Evolutionary conservation across 2,329 filamentous ascomycete species (phyloP).

Genomic region (Talaromyces pinophilus): DNA sequence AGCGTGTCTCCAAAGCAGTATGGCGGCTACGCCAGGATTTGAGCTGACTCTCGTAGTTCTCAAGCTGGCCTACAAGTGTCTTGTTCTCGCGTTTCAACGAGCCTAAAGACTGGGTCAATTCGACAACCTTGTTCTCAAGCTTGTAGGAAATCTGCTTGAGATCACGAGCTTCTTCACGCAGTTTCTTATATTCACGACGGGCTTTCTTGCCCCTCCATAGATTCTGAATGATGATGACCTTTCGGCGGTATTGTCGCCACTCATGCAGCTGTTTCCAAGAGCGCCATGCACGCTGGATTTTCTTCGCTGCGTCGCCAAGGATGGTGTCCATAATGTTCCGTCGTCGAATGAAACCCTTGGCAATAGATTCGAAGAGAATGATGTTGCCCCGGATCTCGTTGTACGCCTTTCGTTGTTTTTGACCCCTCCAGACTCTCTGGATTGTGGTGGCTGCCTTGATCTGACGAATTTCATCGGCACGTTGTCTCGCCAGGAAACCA

Average conservation of each 20-base stretch:
- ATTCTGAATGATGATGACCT: constrained; percentile 86
- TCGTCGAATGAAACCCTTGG: constrained; percentile 88
- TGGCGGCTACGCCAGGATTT: constrained; percentile 94
- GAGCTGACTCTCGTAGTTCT: constrained; percentile 94
- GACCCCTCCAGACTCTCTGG: constrained; percentile 90
- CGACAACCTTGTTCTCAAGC: constrained; percentile 98
- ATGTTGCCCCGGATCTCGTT: constrained; percentile 76
- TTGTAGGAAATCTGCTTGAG: constrained; percentile 99
- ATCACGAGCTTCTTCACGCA: constrained; percentile 94
- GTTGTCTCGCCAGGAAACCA: constrained; percentile 74
- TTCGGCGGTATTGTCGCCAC: constrained; percentile 87
- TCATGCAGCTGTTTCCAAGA: constrained; percentile 72
- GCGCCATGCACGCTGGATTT: constrained; percentile 90
- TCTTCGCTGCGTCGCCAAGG: constrained; percentile 83
- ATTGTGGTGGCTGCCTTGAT: constrained; percentile 90
- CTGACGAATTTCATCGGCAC: constrained; percentile 76
- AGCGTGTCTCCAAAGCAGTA: constrained; percentile 82
- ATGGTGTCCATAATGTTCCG: constrained; percentile 93
- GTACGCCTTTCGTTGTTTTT: constrained; percentile 83
- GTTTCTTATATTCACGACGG: constrained; percentile 79
- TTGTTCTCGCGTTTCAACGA: constrained; percentile 96
- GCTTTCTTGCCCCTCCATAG: constrained; percentile 85
- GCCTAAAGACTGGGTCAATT: constrained; percentile 90
- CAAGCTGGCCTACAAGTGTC: constrained; percentile 78
- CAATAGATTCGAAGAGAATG: constrained; percentile 82